Base-by-base conservation (phyloP, 1,284 basidiomycete genomes). In the Trametes polyzona region DNA sequence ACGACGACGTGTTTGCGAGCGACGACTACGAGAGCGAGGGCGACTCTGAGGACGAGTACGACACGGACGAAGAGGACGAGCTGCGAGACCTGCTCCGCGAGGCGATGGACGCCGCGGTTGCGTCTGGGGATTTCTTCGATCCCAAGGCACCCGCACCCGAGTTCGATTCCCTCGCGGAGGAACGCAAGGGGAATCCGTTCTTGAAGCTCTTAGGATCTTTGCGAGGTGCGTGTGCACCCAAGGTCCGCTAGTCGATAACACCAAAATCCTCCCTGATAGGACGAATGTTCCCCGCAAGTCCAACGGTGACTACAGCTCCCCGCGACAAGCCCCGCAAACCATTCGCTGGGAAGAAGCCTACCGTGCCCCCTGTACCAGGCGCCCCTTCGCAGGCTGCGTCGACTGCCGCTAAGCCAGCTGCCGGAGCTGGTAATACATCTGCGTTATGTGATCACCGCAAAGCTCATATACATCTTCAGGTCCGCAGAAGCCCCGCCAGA, bases 151-250 rank as follows among this genome's bases (percentile, higher is more conserved):
- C 73, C 4, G 72, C 75, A 12, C 69, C 75, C 8, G 78, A 75
- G 29, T 74, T 75, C 35, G 75, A 81, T 35, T 71, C 78, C 2
- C 61, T 78, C 11, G 69, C 74, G 14, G 80, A 84, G 48, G 82
- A 83, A 52, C 75, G 78, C 52, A 86, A 84, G 68, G 81, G 77
- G 14, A 92, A 92, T 64, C 87, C 89, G 0, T 90, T 92, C 69
- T 69, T 91, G 66, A 90, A 86, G 69, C 69, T 91, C 32, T 73
- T 92, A 58, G 84, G 84, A 19, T 85, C 85, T 14, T 68, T 92
- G 52, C 78, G 86, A 82, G 90, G 89, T 86, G 63, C 71, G 65
- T 37, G 16, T 26, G 12, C 17, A 1, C 19, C 24, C 7, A 1
- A n/a, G 9, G 6, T 10, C 0, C 11, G 14, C 8, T 10, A 1